A percentile compares a stretch with the other conserved stretches of the same genome.
These are phyloP conservation scores for Backusella tarrabulga DNA, from an alignment of 192 early-diverging fungal species.

Conservation along the genomic window DNA sequence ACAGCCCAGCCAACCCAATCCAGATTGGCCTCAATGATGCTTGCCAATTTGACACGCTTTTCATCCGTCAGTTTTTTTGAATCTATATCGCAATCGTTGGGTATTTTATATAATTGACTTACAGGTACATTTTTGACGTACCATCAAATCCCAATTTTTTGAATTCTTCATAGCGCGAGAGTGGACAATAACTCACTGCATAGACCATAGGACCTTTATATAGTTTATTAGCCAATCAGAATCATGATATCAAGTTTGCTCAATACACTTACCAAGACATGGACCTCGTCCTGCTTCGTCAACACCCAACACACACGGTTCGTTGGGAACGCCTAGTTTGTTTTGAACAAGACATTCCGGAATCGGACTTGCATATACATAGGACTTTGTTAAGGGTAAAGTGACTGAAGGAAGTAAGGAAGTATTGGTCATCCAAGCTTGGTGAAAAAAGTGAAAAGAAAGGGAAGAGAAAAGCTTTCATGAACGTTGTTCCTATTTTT, in stretches of 20 bases:
- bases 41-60: conserved; percentile 71
- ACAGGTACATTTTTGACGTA: conserved; percentile 19
- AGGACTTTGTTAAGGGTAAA: conserved; percentile 39
- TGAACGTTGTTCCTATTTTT: background rate
- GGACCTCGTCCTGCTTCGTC: conserved; percentile 98
- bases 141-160: conserved; percentile 81
- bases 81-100: conserved; percentile 53
- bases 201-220: conserved; percentile 93
- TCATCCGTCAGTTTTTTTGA: conserved; percentile 90
- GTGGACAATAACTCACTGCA: conserved; percentile 78
- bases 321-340: conserved; percentile 22
- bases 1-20: conserved; percentile 86
- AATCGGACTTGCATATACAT: conserved; percentile 38
- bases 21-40: conserved; percentile 48
- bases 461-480: background rate
- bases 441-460: background rate
- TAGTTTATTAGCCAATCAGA: background rate
- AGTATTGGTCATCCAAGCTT: background rate
- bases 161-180: conserved; percentile 61
- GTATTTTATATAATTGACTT: background rate
- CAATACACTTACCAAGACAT: conserved; percentile 63
- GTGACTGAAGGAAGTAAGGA: conserved; percentile 16
- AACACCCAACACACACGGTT: conserved; percentile 79
- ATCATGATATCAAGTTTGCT: background rate
- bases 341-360: conserved; percentile 15